Base-by-base conservation (phyloP, 75 land plant genomes). In the Sequoiadendron giganteum region DNA sequence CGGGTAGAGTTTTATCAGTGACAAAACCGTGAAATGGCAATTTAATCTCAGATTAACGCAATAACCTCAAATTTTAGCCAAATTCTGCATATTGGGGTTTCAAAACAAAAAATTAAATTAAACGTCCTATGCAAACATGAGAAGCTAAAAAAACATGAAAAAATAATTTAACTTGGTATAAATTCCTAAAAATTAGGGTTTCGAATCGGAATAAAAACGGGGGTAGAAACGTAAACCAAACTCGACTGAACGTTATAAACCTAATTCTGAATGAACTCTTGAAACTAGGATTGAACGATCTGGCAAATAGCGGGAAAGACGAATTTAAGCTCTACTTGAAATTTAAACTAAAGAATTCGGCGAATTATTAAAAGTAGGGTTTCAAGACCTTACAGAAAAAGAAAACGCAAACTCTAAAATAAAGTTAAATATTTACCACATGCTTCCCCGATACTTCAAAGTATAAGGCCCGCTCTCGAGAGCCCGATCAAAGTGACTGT, bases 381-480 rank as follows among this genome's bases (percentile, higher is more conserved):
- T 42, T 21, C 28, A 83, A 83, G 28, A 83, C 7, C 32, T 3
- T 28, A 43, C 28, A 83, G 10, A 83, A 14, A 3, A 25, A 25
- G 1, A 18, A 42, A 40, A 82, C 21, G 18, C 3, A 34, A 9
- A 83, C 3, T 13, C 47, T 40, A 25, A 45, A 25, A 42, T 9
- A 34, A 82, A n/a, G 32, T 30, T n/a, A 21, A 19, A 14, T 10
- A 65, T 77, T 38, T 47, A 92, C 93, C 93, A 92, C 93, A 91
- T 92, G 85, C 93, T 92, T 9, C 93, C 93, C 3, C 93, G 88
- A 76, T 91, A 91, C 86, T 91, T 91, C 58, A 91, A 85, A 28
- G 92, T 91, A 54, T 91, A 91, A 5, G 92, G 92, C 77, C 92
- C 92, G 88, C 91, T 90, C 86, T 91, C 92, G 7, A 91, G 85